Conservation (phyloP, 78 protist species). For the Dictyostelium firmibasis region DNA sequence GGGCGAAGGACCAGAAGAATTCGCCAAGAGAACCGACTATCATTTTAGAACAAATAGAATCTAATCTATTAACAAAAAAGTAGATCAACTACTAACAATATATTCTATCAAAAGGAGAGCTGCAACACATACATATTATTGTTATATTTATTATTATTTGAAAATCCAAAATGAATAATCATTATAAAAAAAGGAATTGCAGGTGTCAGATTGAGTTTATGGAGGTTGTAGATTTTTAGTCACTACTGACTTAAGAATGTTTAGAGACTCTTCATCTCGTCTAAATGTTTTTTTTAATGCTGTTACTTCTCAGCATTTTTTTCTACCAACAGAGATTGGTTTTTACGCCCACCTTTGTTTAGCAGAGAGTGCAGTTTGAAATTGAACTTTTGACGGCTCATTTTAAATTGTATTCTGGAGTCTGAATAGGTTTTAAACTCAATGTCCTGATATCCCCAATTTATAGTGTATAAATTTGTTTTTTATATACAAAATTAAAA, state of each 20-base stretch:
- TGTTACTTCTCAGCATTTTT: neutral
- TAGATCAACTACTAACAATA: no score
- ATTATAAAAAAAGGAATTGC: neutral
- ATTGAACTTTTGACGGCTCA: neutral
- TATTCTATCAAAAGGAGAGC: no score
- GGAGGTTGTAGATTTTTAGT: neutral
- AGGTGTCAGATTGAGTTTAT: neutral
- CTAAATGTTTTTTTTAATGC: neutral
- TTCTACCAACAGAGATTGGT: neutral
- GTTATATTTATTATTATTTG: no score
- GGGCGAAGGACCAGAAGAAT: no score
- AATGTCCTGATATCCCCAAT: neutral
- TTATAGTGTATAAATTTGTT: no score
- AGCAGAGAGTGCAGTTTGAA: neutral
- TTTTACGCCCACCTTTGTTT: neutral
- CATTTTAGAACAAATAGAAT: no score
- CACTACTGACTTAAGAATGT: neutral
- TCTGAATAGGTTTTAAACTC: neutral
- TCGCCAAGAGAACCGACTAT: no score
- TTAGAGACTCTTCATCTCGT: neutral
- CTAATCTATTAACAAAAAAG: no score
- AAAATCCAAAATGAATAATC: no score
- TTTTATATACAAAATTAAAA: no score
- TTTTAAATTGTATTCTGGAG: neutral
- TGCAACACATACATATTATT: no score